Conservation (phyloP, 2,329 filamentous ascomycete species). For the Pleurostoma richardsiae region DNA sequence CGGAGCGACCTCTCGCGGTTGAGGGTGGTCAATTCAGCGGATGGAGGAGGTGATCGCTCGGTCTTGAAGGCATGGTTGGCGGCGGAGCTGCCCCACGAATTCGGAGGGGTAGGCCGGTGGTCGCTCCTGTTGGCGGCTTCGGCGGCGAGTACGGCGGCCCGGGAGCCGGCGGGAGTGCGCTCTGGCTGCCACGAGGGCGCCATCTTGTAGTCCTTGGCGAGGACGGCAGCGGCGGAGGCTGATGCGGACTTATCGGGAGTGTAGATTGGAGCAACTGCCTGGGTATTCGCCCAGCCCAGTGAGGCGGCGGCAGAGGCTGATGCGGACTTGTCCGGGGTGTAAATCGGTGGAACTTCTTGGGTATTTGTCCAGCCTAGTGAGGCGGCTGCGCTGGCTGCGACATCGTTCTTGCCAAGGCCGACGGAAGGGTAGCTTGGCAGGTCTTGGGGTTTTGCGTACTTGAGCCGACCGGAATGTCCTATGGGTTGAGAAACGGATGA, state of each 20-base stretch:
- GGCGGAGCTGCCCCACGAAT: conserved; percentile 59
- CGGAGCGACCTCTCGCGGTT: conserved; percentile 61
- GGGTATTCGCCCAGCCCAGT: conserved; percentile 18
- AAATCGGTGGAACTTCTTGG: conserved; percentile 59
- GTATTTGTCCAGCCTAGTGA: conserved; percentile 57
- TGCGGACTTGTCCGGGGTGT: conserved; percentile 59
- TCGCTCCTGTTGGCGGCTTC: conserved; percentile 43
- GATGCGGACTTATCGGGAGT: conserved; percentile 50
- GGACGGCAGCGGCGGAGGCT: conserved; percentile 37
- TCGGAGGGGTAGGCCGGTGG: conserved; percentile 17
- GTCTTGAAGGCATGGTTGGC: conserved; percentile 47
- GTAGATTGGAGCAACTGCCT: conserved; percentile 36
- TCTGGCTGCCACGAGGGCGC: conserved; percentile 49
- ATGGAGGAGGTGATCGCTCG: conserved; percentile 27
- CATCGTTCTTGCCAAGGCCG: conserved; percentile 50
- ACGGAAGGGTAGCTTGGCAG: conserved; percentile 70
- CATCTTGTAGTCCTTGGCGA: conserved; percentile 24
- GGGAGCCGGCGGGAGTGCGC: conserved; percentile 43
- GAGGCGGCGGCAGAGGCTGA: conserved; percentile 37
- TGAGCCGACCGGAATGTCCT: conserved; percentile 42
- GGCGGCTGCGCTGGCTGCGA: conserved; percentile 70
- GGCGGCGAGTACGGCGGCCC: conserved; percentile 32
- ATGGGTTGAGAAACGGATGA: neutral
- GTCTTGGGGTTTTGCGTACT: conserved; percentile 67
- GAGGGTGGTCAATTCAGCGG: conserved; percentile 31